Base-by-base conservation (phyloP, 179 eudicot genomes). In the Corrigiola litoralis region DNA sequence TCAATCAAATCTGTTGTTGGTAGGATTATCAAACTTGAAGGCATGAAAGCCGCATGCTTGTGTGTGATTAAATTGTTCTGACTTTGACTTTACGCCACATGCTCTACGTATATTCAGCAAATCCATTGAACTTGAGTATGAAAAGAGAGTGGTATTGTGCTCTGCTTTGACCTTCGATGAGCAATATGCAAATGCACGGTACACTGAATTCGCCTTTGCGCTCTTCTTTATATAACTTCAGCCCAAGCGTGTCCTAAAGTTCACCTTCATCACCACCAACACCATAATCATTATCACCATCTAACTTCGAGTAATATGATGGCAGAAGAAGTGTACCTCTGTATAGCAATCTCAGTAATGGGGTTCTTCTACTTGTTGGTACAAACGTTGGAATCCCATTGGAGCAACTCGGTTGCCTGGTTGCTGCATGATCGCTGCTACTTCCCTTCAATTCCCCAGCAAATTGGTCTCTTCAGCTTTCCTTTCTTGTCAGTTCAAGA, bases 361-460 rank as follows among this genome's bases (percentile, higher is more conserved):
- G 72, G 68, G 51, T 27, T 45, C 2, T 11, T 67, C n/a, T 73
- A 73, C 55, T 28, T 67, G 20, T n/a, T 73, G 46, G 14, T 73
- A 0, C 63, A 67, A 54, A 49, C 55, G 63, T 47, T 67, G 16
- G 77, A 67, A 48, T 53, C 57, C 36, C 77, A 73, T 25, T 73
- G 72, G 64, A 67, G 77, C 24, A 46, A 47, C 29, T 73, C 72
- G 0, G 72, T 73, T 73, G 34, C 59, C 5, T 73, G 64, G 52
- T 8, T 73, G 41, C 68, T 73, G 4, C 77, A 73, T 67, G 52
- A 67, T 20, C 57, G 38, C 18, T 34, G 61, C 28, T 51, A 57
- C 34, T 70, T 62, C 32, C 68, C 64, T 6, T 53, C 72, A 8
- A 21, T 67, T 28, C 36, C 55, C 44, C 59, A 13, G 23, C 70